phyloP scores from a whole-genome alignment of 306 rosid genomes.

The Gynostemma pentaphyllum region DNA sequence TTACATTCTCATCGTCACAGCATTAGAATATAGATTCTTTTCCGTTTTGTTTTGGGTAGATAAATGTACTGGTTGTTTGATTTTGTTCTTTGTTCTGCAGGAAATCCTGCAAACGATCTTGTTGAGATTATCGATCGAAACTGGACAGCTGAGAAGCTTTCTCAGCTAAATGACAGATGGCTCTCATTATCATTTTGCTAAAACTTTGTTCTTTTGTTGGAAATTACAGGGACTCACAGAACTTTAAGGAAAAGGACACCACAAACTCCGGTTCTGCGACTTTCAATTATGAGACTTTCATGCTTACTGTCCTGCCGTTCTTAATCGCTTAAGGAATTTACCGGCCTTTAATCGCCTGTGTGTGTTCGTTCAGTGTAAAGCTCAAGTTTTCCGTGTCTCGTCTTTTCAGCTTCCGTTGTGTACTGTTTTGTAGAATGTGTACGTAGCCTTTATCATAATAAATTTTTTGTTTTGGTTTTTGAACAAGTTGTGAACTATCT shows the following conservation, averaged over 20 bases:
- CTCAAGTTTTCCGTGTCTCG: not conserved
- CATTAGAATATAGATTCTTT: too few relatives aligned
- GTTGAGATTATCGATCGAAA: too few relatives aligned
- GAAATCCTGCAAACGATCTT: too few relatives aligned
- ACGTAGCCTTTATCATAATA: not conserved
- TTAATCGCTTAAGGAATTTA: conserved; percentile 35
- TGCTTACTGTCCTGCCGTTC: too few relatives aligned
- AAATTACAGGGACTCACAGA: conserved; percentile 90
- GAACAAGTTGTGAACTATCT: not conserved
- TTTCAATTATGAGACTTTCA: conserved; percentile 72
- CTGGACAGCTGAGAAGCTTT: too few relatives aligned
- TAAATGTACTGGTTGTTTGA: too few relatives aligned
- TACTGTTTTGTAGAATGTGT: conserved; percentile 1
- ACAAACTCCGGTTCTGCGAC: conserved; percentile 58
- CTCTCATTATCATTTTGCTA: not conserved
- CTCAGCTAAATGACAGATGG: too few relatives aligned
- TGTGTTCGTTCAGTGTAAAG: not conserved
- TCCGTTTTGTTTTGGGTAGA: too few relatives aligned
- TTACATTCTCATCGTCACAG: too few relatives aligned
- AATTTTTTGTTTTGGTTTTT: not conserved
- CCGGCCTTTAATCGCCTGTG: not conserved
- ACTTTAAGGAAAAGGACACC: conserved; percentile 86
- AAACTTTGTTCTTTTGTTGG: not conserved
- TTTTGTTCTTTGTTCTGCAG: too few relatives aligned
- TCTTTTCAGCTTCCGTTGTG: not conserved